These are phyloP conservation scores for Melampsora larici-populina DNA, from an alignment of 1,284 basidiomycete genomes.

Conservation along the genomic window DNA sequence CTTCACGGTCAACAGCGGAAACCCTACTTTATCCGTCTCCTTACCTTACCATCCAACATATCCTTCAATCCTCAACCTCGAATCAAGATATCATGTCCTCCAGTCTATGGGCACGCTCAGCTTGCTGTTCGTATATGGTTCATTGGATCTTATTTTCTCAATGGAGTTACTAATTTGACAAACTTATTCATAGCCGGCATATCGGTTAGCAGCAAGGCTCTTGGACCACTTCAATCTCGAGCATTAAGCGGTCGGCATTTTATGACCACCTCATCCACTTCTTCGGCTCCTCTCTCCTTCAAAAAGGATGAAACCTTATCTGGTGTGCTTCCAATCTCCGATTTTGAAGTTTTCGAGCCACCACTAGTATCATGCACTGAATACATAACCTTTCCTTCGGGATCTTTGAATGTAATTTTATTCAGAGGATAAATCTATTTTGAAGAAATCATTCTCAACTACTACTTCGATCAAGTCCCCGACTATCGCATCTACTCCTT, in stretches of 20 bases:
- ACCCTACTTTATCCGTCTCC: background rate
- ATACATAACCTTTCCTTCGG: no score
- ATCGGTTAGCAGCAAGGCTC: background rate
- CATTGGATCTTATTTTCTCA: no score
- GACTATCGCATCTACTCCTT: constrained; percentile 14
- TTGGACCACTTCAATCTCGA: background rate
- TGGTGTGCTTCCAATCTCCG: background rate
- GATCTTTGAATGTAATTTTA: no score
- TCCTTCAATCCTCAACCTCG: background rate
- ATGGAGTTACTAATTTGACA: background rate
- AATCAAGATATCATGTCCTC: background rate
- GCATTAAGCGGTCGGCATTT: background rate
- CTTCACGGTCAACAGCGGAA: no score
- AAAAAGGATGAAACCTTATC: constrained; percentile 2
- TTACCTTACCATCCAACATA: background rate
- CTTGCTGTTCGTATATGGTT: background rate
- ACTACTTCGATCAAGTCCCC: constrained; percentile 16
- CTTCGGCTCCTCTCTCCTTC: background rate
- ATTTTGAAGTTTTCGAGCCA: no score
- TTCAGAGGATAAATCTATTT: background rate
- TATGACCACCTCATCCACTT: background rate
- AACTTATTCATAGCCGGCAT: background rate
- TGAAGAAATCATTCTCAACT: background rate
- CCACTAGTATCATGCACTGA: no score
- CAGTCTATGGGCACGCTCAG: background rate